Percentiles rank a stretch among this genome's conserved stretches.
These are phyloP conservation scores for Mucor saturninus DNA, from an alignment of 371 early-diverging fungal species.

Conservation along the genomic window DNA sequence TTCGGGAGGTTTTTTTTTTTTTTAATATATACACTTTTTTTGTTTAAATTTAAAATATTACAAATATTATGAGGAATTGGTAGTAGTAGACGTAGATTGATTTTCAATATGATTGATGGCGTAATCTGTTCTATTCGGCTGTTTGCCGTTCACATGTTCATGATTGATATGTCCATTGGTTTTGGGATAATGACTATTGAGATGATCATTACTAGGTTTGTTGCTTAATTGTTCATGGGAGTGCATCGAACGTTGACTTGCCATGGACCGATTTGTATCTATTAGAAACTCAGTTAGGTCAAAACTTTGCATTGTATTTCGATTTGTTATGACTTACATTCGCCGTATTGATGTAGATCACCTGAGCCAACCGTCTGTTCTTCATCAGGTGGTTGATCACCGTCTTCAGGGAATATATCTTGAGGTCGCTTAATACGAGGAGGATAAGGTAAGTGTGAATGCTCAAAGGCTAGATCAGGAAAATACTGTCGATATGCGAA, in stretches of 20 bases:
- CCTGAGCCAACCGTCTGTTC: constrained; percentile 13
- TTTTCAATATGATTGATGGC: constrained; percentile 5
- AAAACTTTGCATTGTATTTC: neutral
- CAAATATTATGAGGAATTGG: neutral
- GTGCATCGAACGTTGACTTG: neutral
- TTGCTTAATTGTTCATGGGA: neutral
- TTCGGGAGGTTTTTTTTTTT: too few relatives aligned
- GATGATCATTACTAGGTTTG: neutral
- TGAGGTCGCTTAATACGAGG: constrained; percentile 16
- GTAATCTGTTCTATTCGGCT: neutral
- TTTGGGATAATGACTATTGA: neutral
- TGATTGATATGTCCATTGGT: neutral
- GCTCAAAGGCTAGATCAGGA: constrained; percentile 17
- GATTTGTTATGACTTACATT: constrained; percentile 5
- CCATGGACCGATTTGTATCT: constrained; percentile 5
- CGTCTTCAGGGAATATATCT: constrained; percentile 24
- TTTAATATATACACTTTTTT: too few relatives aligned
- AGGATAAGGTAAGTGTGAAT: constrained; percentile 25
- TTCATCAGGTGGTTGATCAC: constrained; percentile 14
- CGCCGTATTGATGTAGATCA: constrained; percentile 7
- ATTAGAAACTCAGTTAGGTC: neutral
- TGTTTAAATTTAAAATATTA: neutral
- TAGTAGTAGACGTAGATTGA: neutral
- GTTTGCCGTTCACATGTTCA: neutral
- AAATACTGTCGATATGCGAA: constrained; percentile 70